phyloP scores from a whole-genome alignment of 2,329 filamentous ascomycete species.

The Sclerotinia glacialis region DNA sequence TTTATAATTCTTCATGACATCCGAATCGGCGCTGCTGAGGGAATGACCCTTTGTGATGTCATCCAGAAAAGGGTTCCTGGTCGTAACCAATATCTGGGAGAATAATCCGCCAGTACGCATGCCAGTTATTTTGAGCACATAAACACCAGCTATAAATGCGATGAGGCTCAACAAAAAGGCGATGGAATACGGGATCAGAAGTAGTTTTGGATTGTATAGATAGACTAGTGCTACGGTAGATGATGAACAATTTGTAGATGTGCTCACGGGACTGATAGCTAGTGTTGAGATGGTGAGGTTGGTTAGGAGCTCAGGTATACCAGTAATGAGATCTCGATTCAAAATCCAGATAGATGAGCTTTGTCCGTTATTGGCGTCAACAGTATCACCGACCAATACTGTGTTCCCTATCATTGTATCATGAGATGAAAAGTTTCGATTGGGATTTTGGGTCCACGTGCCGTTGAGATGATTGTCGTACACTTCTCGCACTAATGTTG shows the following conservation, averaged over 20 bases:
- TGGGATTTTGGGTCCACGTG: neutral
- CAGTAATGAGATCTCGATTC: neutral
- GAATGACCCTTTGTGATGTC: neutral
- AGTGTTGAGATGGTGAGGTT: neutral
- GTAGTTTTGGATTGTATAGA: neutral
- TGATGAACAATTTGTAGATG: neutral
- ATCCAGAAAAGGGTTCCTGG: neutral
- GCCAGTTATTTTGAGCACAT: neutral
- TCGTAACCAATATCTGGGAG: constrained; percentile 1
- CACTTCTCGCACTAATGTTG: constrained; percentile 2
- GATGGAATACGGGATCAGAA: neutral
- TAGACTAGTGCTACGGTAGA: neutral
- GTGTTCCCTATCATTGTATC: neutral
- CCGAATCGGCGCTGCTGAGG: neutral
- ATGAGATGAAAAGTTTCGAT: neutral
- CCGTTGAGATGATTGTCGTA: neutral
- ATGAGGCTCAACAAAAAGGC: neutral
- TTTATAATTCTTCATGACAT: neutral
- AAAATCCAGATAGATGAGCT: neutral
- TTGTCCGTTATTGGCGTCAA: neutral
- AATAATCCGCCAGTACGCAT: neutral
- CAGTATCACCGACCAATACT: neutral
- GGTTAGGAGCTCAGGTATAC: constrained; percentile 1
- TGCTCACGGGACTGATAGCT: neutral
- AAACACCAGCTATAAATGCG: neutral